A percentile compares a stretch with the other conserved stretches of the same genome.
These are phyloP conservation scores for Collybia mongolica DNA, from an alignment of 768 basidiomycete genomes.

Conservation along the genomic window DNA sequence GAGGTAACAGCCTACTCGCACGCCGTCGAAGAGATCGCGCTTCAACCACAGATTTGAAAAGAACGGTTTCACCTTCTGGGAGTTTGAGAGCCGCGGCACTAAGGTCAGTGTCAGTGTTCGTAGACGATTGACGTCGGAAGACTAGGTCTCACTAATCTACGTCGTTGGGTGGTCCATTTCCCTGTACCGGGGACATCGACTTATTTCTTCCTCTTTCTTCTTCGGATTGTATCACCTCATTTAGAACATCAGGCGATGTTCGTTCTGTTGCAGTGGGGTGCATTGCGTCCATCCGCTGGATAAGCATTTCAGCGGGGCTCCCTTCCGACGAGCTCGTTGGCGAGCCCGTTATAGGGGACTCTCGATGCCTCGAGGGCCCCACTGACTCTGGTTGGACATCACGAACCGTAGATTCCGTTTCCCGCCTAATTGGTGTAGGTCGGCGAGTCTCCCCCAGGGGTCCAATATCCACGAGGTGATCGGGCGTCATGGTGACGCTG, in stretches of 20 bases:
- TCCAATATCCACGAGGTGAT: constrained; percentile 29
- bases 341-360: constrained; percentile 20
- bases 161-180: constrained; percentile 35
- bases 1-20: constrained; percentile 51
- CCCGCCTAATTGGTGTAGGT: constrained; percentile 8
- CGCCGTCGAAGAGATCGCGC: constrained; percentile 52
- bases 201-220: constrained; percentile 52
- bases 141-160: constrained; percentile 42
- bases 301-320: constrained; percentile 36
- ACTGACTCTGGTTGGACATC: constrained; percentile 14
- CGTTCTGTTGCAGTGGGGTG: constrained; percentile 5
- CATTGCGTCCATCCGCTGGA: constrained; percentile 29
- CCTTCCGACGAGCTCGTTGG: constrained; percentile 45
- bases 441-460: constrained; percentile 37
- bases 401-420: constrained; percentile 2
- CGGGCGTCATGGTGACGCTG: not conserved
- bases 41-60: constrained; percentile 56
- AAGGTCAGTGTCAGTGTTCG: not conserved
- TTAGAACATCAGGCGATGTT: not conserved
- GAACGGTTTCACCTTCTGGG: constrained; percentile 41
- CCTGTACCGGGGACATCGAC: constrained; percentile 53
- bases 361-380: constrained; percentile 18
- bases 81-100: constrained; percentile 37
- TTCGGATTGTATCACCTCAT: constrained; percentile 6
- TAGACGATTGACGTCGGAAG: not conserved